phyloP scores from a whole-genome alignment of 2,329 filamentous ascomycete species.

The Exophiala oligosperma region DNA sequence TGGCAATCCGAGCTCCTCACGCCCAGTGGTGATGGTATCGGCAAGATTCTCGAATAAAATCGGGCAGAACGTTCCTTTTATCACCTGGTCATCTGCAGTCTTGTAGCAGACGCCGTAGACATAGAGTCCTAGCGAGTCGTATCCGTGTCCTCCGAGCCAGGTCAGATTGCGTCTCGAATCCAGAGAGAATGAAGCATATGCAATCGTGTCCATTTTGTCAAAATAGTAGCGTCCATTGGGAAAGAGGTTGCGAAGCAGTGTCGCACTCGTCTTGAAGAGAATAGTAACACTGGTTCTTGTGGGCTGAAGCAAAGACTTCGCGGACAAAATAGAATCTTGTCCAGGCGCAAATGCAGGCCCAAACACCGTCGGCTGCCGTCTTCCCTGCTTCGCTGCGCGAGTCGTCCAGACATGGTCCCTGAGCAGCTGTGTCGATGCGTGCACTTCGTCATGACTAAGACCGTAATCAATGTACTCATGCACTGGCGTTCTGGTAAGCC shows the following conservation, averaged over 20 bases:
- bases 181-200: slow-evolving; percentile 44
- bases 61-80: slow-evolving; percentile 56
- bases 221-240: slow-evolving; percentile 48
- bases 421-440: slow-evolving; percentile 53
- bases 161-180: slow-evolving; percentile 53
- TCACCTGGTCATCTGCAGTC: slow-evolving; percentile 48
- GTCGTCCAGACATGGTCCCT: slow-evolving; percentile 49
- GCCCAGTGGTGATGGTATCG: slow-evolving; percentile 60
- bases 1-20: slow-evolving; percentile 44
- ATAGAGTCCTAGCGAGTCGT: slow-evolving; percentile 60
- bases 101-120: slow-evolving; percentile 62
- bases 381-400: too few species aligned
- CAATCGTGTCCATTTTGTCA: slow-evolving; percentile 44
- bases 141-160: slow-evolving; percentile 63
- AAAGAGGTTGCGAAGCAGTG: slow-evolving; percentile 51
- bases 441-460: slow-evolving; percentile 60
- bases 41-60: slow-evolving; percentile 60
- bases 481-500: background rate
- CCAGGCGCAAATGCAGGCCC: slow-evolving; percentile 42
- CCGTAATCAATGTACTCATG: slow-evolving; percentile 46
- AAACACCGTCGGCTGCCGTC: slow-evolving; percentile 39
- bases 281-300: slow-evolving; percentile 47
- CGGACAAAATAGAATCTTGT: slow-evolving; percentile 34
- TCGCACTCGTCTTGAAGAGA: slow-evolving; percentile 53
- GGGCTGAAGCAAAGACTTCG: slow-evolving; percentile 48